A percentile compares a stretch with the other conserved stretches of the same genome.
These are phyloP conservation scores for Mycena belliarum DNA, from an alignment of 768 basidiomycete species.

Conservation along the genomic window DNA sequence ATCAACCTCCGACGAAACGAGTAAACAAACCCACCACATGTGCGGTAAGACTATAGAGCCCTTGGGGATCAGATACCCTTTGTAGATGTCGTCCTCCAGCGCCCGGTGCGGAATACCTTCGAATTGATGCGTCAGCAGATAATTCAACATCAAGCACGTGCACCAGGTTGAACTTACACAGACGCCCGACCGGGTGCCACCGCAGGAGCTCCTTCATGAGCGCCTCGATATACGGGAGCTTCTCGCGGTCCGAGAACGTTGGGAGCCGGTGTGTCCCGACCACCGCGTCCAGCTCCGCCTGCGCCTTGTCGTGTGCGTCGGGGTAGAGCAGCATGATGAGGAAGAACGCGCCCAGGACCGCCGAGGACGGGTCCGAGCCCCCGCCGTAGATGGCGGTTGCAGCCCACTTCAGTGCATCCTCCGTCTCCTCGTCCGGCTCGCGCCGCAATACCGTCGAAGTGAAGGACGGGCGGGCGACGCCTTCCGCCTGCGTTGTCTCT, in stretches of 20 bases:
- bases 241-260: slow-evolving; percentile 27
- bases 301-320: slow-evolving; percentile 31
- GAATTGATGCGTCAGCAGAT: neutral
- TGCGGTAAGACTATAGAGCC: slow-evolving; percentile 16
- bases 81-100: slow-evolving; percentile 26
- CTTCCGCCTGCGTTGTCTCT: slow-evolving; percentile 32
- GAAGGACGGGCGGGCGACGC: slow-evolving; percentile 39
- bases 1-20: neutral
- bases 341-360: slow-evolving; percentile 31
- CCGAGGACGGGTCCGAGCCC: slow-evolving; percentile 36
- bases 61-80: slow-evolving; percentile 20
- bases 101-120: slow-evolving; percentile 18
- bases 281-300: slow-evolving; percentile 34
- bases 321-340: slow-evolving; percentile 33
- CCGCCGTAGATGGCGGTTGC: slow-evolving; percentile 25
- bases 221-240: slow-evolving; percentile 32
- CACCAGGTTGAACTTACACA: slow-evolving; percentile 25
- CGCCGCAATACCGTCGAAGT: slow-evolving; percentile 40
- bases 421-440: slow-evolving; percentile 33
- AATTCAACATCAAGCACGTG: neutral
- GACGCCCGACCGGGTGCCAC: slow-evolving; percentile 29
- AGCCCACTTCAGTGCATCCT: slow-evolving; percentile 43
- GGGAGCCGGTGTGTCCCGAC: slow-evolving; percentile 33
- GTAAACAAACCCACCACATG: slow-evolving; percentile 13
- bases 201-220: slow-evolving; percentile 33